Evolutionary conservation across 331 rosid genomes (phyloP), one percentile per base, ranked within the genome.

Genomic region (Ulmus americana): DNA sequence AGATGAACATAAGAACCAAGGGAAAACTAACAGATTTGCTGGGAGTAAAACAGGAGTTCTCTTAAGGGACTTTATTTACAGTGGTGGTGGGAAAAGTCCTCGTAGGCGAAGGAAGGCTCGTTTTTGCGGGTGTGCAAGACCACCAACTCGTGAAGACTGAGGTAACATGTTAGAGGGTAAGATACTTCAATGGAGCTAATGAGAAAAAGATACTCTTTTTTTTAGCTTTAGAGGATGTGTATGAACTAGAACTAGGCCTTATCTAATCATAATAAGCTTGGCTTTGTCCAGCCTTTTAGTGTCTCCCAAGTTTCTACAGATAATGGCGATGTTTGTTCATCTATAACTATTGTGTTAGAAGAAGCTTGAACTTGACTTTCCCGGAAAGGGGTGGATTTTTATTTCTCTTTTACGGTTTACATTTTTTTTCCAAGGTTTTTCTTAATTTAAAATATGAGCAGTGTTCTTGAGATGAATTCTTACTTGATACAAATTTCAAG

Each of bases 91-190:
- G 82, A 86, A 69, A 67, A 78, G 67, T 42, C 69, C 76, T 53
- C 79, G 64, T 66, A 83, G 86, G 81, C 78, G 83, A 15, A 76
- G 74, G 59, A 94, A 81, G 66, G 70, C 65, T 6, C 69, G 95
- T 56, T 76, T 77, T 50, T 94, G 97, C 69, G 95, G 95, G 59
- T 91, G 94, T 70, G 59, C 84, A 53, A 84, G 77, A 82, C 90
- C 97, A 40, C 63, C 86, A 49, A 81, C 86, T 44, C 80, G 73
- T 54, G 97, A 81, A 65, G 95, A 87, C 43, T 89, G 74, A 87
- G 64, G 59, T 60, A 67, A 63, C 55, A 20, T 60, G 52, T 64
- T 22, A 69, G 70, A 72, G 53, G 61, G 63, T 59, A 78, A 81
- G 57, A 48, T 50, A 52, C 42, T 69, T 75, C 72, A 39, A 71